Conservation (phyloP, 331 rosid species). For the Ulmus americana region DNA sequence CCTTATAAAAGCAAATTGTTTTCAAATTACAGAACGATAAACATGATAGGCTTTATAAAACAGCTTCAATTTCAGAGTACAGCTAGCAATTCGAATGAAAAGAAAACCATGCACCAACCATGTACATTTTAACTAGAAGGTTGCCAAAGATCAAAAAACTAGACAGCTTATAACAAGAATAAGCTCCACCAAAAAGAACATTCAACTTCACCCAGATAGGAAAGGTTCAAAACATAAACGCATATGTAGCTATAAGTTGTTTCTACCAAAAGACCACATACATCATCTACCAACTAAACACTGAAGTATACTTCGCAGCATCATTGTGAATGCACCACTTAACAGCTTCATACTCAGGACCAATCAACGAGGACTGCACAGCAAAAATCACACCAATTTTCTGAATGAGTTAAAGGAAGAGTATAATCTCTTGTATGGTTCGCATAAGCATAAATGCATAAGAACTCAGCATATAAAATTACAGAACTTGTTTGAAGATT, state of each 20-base stretch:
- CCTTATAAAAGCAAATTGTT: no score
- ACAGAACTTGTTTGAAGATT: neutral
- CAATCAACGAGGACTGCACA: constrained; percentile 60
- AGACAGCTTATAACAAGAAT: neutral
- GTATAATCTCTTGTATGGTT: neutral
- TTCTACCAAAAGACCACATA: constrained; percentile 12
- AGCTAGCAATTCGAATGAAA: no score
- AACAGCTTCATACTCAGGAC: constrained; percentile 9
- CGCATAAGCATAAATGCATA: neutral
- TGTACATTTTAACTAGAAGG: neutral
- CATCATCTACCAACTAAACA: constrained; percentile 8
- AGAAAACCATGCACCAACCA: no score
- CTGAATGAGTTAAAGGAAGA: neutral
- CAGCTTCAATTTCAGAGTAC: no score
- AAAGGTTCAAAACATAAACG: constrained; percentile 5
- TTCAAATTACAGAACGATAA: no score
- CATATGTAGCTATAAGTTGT: neutral
- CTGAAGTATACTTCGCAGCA: constrained; percentile 3
- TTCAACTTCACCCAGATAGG: constrained; percentile 11
- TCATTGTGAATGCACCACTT: neutral
- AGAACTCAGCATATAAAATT: neutral
- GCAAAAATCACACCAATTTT: neutral
- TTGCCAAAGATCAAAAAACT: neutral
- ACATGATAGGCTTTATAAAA: no score
- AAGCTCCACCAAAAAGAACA: constrained; percentile 5